These are phyloP conservation scores for Russula ochroleuca DNA, from an alignment of 768 basidiomycete genomes.

Conservation along the genomic window DNA sequence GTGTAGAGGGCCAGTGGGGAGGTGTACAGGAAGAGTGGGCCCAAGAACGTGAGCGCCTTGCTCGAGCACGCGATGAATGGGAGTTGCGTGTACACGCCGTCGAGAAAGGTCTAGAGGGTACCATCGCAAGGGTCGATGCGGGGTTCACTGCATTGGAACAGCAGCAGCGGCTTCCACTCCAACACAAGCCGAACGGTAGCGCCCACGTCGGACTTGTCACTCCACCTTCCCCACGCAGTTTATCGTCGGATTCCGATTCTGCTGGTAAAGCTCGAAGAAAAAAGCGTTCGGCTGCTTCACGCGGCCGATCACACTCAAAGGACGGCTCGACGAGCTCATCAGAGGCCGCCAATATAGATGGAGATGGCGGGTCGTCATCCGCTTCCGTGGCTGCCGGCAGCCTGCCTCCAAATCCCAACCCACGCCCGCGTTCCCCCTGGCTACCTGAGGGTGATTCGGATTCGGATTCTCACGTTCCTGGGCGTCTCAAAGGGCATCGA, in stretches of 20 bases:
- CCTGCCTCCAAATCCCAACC: slow-evolving; percentile 21
- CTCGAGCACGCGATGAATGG: slow-evolving; percentile 75
- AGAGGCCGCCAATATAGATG: slow-evolving; percentile 23
- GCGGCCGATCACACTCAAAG: slow-evolving; percentile 26
- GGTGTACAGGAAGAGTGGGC: slow-evolving; percentile 78
- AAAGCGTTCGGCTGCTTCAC: slow-evolving; percentile 25
- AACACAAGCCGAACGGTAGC: slow-evolving; percentile 33
- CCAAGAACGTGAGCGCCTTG: slow-evolving; percentile 70
- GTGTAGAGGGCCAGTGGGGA: slow-evolving; percentile 76
- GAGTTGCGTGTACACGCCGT: slow-evolving; percentile 54
- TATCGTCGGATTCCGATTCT: slow-evolving; percentile 54
- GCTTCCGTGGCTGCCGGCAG: slow-evolving; percentile 27
- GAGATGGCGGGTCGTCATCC: slow-evolving; percentile 27
- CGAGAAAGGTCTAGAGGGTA: slow-evolving; percentile 51
- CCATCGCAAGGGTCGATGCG: slow-evolving; percentile 38
- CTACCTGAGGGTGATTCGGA: slow-evolving; percentile 26
- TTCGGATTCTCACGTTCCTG: slow-evolving; percentile 24
- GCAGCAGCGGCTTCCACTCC: slow-evolving; percentile 33
- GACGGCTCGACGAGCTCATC: slow-evolving; percentile 27
- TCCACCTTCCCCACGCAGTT: slow-evolving; percentile 70
- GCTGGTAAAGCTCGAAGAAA: slow-evolving; percentile 23
- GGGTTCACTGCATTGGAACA: slow-evolving; percentile 37
- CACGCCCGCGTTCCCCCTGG: slow-evolving; percentile 27
- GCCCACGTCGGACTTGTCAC: slow-evolving; percentile 57
- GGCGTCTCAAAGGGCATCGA: slow-evolving; percentile 17